These are phyloP conservation scores for Leavenworthia alabamica DNA, from an alignment of 345 rosid genomes.

Conservation along the genomic window DNA sequence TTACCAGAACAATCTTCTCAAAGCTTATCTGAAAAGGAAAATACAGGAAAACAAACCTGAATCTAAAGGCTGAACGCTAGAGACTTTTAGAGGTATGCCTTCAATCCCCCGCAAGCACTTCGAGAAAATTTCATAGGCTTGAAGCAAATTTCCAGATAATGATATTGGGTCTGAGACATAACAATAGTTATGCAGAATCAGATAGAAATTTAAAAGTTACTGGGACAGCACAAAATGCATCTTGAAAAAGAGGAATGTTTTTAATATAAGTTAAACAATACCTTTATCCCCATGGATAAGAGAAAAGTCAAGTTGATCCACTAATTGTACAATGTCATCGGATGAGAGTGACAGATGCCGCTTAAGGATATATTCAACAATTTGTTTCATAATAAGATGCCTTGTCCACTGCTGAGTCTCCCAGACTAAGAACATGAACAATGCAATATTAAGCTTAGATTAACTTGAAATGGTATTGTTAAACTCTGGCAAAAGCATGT, in stretches of 20 bases:
- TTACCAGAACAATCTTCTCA: neutral
- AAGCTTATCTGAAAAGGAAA: conserved; percentile 5
- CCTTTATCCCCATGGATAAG: conserved; percentile 64
- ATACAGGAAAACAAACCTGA: conserved; percentile 45
- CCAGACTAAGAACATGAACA: conserved; percentile 53
- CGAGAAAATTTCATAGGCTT: conserved; percentile 65
- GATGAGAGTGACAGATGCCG: conserved; percentile 60
- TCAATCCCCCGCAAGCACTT: conserved; percentile 58
- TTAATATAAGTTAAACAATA: conserved; percentile 11
- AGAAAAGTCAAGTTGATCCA: conserved; percentile 90
- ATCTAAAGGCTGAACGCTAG: conserved; percentile 79
- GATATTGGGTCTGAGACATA: conserved; percentile 58
- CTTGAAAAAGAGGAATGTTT: neutral
- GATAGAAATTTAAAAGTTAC: neutral
- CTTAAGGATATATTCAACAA: conserved; percentile 50
- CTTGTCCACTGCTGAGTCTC: conserved; percentile 57
- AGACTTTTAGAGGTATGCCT: conserved; percentile 74
- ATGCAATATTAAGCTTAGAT: conserved; percentile 17
- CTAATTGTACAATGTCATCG: conserved; percentile 50
- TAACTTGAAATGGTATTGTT: conserved; percentile 7
- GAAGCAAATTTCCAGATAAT: conserved; percentile 50
- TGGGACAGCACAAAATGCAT: neutral
- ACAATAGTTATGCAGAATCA: neutral
- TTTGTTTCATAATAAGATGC: conserved; percentile 77
- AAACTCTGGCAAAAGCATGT: conserved; percentile 9